A percentile compares a stretch with the other conserved stretches of the same genome.
phyloP scores from a whole-genome alignment of 306 rosid genomes.

The Corylus americana region DNA sequence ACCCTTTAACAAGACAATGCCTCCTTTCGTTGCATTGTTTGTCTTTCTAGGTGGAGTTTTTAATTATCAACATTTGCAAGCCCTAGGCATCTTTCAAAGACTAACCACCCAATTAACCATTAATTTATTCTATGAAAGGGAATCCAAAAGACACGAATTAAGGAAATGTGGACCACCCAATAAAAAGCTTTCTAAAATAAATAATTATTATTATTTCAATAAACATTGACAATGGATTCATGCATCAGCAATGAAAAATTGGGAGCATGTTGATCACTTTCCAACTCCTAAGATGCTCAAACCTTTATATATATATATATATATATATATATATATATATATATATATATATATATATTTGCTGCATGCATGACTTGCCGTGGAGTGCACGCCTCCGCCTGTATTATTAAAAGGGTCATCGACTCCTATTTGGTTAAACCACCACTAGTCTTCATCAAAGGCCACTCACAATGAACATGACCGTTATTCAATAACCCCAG shows the following conservation, averaged over 20 bases:
- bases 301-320: too few relatives aligned
- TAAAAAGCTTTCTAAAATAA: slow-evolving; percentile 10
- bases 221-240: slow-evolving; percentile 29
- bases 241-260: slow-evolving; percentile 25
- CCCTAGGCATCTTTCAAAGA: slow-evolving; percentile 28
- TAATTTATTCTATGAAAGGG: slow-evolving; percentile 26
- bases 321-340: too few relatives aligned
- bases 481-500: slow-evolving; percentile 1
- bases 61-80: slow-evolving; percentile 17
- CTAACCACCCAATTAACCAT: slow-evolving; percentile 24
- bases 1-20: slow-evolving; percentile 38
- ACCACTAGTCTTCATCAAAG: slow-evolving; percentile 1
- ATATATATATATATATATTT: not conserved
- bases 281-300: slow-evolving; percentile 27
- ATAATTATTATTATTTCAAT: not conserved
- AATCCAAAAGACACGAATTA: slow-evolving; percentile 41
- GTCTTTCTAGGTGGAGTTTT: slow-evolving; percentile 29
- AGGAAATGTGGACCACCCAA: slow-evolving; percentile 40
- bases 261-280: slow-evolving; percentile 36
- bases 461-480: not conserved
- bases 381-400: slow-evolving; percentile 35
- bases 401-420: slow-evolving; percentile 9
- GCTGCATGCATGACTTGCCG: slow-evolving; percentile 32
- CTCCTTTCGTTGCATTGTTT: slow-evolving; percentile 15
- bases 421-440: slow-evolving; percentile 1